phyloP scores from a whole-genome alignment of 1,139 yeast genomes.

The Geotrichum europaeum region DNA sequence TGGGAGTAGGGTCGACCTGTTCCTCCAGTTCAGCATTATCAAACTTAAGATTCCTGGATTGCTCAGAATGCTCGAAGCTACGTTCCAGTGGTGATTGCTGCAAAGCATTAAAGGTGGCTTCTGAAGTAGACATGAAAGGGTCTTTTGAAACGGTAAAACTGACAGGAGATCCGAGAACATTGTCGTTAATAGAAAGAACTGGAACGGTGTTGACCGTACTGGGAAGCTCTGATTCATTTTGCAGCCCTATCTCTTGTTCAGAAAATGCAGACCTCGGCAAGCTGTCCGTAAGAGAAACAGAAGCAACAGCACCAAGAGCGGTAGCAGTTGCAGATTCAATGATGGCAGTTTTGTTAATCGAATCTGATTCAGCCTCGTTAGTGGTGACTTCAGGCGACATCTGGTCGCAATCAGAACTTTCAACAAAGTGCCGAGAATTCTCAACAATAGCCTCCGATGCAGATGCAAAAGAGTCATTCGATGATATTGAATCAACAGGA shows the following conservation, averaged over 20 bases:
- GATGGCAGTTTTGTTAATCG: neutral
- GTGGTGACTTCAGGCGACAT: neutral
- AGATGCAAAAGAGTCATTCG: conserved; percentile 1
- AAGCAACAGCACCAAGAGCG: neutral
- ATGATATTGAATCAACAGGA: neutral
- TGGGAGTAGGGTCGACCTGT: neutral
- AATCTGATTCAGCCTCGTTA: neutral
- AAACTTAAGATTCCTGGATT: neutral
- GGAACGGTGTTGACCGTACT: neutral
- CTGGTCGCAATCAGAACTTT: neutral
- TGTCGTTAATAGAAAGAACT: neutral
- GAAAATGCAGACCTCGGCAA: neutral
- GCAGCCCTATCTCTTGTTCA: neutral
- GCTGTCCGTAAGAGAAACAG: neutral
- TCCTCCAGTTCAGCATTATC: neutral
- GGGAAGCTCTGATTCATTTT: neutral
- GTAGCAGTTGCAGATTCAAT: neutral
- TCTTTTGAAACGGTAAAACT: neutral
- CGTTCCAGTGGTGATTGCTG: neutral
- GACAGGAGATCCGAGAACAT: neutral
- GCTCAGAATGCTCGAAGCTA: neutral
- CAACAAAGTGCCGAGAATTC: neutral
- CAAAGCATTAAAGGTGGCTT: neutral
- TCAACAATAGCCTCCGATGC: neutral
- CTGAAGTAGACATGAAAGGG: conserved; percentile 1